Conservation (phyloP, 345 rosid genomes). For the Eutrema japonicum region DNA sequence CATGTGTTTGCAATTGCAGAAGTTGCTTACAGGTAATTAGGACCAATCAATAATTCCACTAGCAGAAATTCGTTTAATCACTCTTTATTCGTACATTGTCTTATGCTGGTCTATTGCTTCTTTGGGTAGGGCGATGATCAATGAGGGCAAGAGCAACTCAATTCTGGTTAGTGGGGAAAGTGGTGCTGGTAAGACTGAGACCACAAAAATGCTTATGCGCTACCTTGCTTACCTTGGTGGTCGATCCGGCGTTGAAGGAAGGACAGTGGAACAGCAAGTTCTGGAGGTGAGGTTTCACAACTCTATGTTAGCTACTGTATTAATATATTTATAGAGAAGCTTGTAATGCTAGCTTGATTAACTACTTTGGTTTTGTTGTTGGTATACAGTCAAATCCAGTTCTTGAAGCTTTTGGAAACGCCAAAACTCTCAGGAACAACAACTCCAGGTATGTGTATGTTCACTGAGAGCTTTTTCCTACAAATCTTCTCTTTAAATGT, state of each 20-base stretch:
- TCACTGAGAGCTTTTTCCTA: constrained; percentile 25
- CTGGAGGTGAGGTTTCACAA: constrained; percentile 72
- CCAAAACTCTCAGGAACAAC: constrained; percentile 97
- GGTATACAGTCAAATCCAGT: constrained; percentile 94
- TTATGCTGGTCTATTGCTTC: constrained; percentile 43
- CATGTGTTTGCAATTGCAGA: constrained; percentile 99
- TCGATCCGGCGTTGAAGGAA: constrained; percentile 98
- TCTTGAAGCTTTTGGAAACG: constrained; percentile 99
- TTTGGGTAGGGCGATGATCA: constrained; percentile 85
- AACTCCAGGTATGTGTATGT: constrained; percentile 78
- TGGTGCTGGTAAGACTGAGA: constrained; percentile 99
- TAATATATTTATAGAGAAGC: constrained; percentile 9
- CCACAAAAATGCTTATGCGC: constrained; percentile 99
- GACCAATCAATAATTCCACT: constrained; percentile 14
- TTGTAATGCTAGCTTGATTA: constrained; percentile 38
- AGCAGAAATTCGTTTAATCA: constrained; percentile 14
- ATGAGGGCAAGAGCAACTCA: constrained; percentile 99
- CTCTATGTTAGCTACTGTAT: constrained; percentile 11
- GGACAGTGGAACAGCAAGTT: constrained; percentile 99
- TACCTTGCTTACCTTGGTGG: constrained; percentile 99
- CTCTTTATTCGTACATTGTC: constrained; percentile 17
- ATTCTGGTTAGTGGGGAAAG: constrained; percentile 99
- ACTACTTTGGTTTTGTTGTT: constrained; percentile 39
- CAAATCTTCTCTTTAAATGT: constrained; percentile 11
- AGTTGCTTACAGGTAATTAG: constrained; percentile 88